Conservation (phyloP, 2,329 filamentous ascomycete species). For the Graphilbum sp. region DNA sequence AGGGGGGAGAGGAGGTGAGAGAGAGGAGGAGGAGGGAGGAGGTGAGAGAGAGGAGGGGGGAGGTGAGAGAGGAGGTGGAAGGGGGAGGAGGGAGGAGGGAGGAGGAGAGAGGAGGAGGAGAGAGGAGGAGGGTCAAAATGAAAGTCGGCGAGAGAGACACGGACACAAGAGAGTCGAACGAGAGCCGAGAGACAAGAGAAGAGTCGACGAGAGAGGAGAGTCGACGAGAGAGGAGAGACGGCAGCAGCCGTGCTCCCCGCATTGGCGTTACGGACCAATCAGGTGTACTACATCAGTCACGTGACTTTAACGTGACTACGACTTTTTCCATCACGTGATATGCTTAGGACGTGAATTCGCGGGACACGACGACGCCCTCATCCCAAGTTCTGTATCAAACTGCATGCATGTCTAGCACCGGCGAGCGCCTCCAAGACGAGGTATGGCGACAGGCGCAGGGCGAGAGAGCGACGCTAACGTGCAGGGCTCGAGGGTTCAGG, state of each 20-base stretch:
- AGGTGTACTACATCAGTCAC: no score
- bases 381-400: no score
- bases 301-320: no score
- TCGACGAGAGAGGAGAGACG: not conserved
- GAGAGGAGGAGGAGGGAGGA: no score
- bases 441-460: slow-evolving; percentile 15
- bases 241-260: no score
- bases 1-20: not conserved
- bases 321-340: no score
- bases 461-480: not conserved
- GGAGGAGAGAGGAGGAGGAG: not conserved
- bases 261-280: no score
- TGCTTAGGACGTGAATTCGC: no score
- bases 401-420: slow-evolving; percentile 27
- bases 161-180: not conserved
- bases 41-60: not conserved
- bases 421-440: slow-evolving; percentile 41
- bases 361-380: no score
- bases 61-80: not conserved
- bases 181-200: not conserved
- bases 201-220: not conserved
- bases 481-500: slow-evolving; percentile 39
- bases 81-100: not conserved
- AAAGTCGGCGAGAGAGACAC: not conserved
- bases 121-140: no score